Base-by-base conservation (phyloP, 805 yeast genomes). In the Naumovozyma baii region DNA sequence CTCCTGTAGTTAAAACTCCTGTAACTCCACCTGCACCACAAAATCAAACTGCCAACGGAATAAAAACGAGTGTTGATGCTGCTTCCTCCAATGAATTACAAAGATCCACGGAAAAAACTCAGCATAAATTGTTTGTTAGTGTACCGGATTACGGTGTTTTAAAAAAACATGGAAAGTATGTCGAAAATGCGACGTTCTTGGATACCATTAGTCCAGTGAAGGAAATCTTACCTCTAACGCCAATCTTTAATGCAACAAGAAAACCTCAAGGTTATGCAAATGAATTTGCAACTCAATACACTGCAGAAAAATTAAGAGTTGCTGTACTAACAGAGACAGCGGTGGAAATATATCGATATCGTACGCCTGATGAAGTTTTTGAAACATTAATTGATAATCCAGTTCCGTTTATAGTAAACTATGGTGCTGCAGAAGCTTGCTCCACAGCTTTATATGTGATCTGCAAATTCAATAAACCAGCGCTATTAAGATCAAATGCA, bases 381-480 rank as follows among this genome's bases (percentile, higher is more conserved):
- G 82, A 81, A 54, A 62, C 81, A 0, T 64, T 84, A 40, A 76
- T 78, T 37, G 88, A 80, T 31, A 78, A 82, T 16, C 73, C 84
- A 38, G 71, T 78, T 38, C 72, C 79, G 38, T 85, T 85, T 55
- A 76, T 80, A 14, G 73, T 74, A 36, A 80, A 83, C 39, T 87
- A 86, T 57, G 96, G 97, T 4, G 72, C 80, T 38, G 78, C 83
- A 38, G 98, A 94, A 59, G 80, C 94, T 3, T 90, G 96, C 54
- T 80, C 95, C 0, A 79, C 92, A 1, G 83, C 96, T 9, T 68
- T 92, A 37, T 82, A 83, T 47, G 76, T 86, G 38, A 83, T 95
- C 1, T 83, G 94, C 54, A 78, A 84, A 40, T 74, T 74, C 47
- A 77, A 78, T 41, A 72, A 75, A 44, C 64, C 90, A 0, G 83